Evolutionary conservation across 371 early-diverging fungal genomes (phyloP), one percentile per base, ranked within the genome.

Genomic region (Rhizomucor miehei): DNA sequence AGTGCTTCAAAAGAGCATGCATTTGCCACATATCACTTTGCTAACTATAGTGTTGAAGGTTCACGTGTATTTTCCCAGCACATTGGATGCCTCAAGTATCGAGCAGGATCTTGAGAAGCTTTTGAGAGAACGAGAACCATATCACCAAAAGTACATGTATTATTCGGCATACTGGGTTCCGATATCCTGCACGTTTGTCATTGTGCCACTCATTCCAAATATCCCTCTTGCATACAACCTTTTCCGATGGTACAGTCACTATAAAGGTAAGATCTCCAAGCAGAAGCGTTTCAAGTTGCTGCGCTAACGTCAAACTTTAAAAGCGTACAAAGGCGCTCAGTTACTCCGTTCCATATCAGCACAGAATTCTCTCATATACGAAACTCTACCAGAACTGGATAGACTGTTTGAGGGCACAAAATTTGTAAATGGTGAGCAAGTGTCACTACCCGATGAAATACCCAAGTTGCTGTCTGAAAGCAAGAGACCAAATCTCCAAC

Each of bases 151-250:
- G 51, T 86, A 87, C 61, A 80, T 89, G 81, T 73, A 72, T 44
- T 83, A 85, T 51, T 87, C 87, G 44, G 82, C 81, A 17, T 77
- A 86, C 44, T 77, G 79, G 77, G 71, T 91, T 6, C 93, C 93
- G 1, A 62, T 91, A 34, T 67, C 91, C 5, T 75, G 82, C 44
- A 70, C 84, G 14, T 89, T 90, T 73, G 82, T 76, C 4, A 61
- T 91, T 54, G 84, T 92, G 0, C 93, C 93, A 1, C 51, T 91
- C 13, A 66, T 90, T 5, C 93, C 93, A 34, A 92, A 92, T 66
- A 83, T 92, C 43, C 90, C 90, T 0, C 66, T 92, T 13, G 85
- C 87, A 19, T 92, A 91, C 67, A 92, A 92, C 57, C 54, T 88
- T 20, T 91, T 88, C 58, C 86, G 93, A 5, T 69, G 91, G 14